Evolutionary conservation across 1,284 basidiomycete genomes (phyloP).

Genomic region (Agaricales sp.): DNA sequence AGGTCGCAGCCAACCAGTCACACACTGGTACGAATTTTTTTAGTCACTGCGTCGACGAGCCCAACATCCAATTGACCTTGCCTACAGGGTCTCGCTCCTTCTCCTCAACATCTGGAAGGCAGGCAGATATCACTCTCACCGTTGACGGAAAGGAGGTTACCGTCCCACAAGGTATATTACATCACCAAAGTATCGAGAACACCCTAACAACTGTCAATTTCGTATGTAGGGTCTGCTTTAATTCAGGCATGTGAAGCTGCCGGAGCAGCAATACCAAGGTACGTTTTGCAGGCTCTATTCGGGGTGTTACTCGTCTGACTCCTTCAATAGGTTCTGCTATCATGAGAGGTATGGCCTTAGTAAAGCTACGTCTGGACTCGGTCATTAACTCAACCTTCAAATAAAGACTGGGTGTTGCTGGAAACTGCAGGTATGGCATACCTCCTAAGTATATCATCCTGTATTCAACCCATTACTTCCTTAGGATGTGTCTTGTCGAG

Average conservation of each 20-base stretch:
- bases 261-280: slow-evolving; percentile 71
- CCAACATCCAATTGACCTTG: not conserved
- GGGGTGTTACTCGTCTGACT: slow-evolving; percentile 5
- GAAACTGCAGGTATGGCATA: slow-evolving; percentile 81
- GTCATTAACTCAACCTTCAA: slow-evolving; percentile 6
- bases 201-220: not conserved
- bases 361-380: slow-evolving; percentile 13
- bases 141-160: slow-evolving; percentile 92
- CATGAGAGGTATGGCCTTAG: slow-evolving; percentile 64
- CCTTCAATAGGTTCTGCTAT: slow-evolving; percentile 70
- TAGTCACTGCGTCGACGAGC: not conserved
- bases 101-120: slow-evolving; percentile 51
- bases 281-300: slow-evolving; percentile 9
- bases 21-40: not conserved
- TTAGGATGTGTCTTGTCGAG: slow-evolving; percentile 93
- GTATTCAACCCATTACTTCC: slow-evolving; percentile 9
- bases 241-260: slow-evolving; percentile 95
- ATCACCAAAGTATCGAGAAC: too few relatives aligned
- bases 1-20: not conserved
- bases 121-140: slow-evolving; percentile 81
- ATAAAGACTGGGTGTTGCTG: slow-evolving; percentile 83
- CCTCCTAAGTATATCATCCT: not conserved
- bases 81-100: slow-evolving; percentile 16
- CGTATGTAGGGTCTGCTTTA: slow-evolving; percentile 67
- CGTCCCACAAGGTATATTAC: slow-evolving; percentile 70